Base-by-base conservation (phyloP, 805 yeast genomes). In the Cyberlindnera subsufficiens region DNA sequence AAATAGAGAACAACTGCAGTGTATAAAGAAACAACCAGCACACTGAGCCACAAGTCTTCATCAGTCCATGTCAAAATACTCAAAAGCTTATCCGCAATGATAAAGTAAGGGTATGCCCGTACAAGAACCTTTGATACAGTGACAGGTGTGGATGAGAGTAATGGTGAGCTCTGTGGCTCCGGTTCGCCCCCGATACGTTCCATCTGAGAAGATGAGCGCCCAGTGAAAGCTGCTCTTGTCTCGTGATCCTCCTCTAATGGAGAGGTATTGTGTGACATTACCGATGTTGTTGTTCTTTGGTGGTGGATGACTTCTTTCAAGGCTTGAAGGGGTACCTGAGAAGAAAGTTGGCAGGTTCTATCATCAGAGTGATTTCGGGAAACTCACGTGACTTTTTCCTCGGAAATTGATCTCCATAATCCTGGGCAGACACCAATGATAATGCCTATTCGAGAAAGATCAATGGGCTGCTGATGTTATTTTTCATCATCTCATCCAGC, bases 1-100 rank as follows among this genome's bases (percentile, higher is more conserved):
- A 86, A 86, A 64, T 89, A 86, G n/a, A 84, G 63, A 17, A 87
- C 85, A 4, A 74, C 57, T 5, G 83, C 64, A 1, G 78, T 67
- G 60, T 76, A 81, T 11, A 68, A 53, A 2, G 78, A 66, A 19
- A 84, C 73, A 37, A 83, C 54, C 22, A 88, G 70, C 16, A 85
- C 67, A 54, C 88, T 79, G 43, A 82, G 65, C 87, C 91, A 88
- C 30, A 75, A 70, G 59, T 87, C 93, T 31, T 85, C 90, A 48
- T 81, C 80, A 3, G 97, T 86, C 99, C 99, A 91, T 0, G 98
- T 90, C 31, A 86, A 62, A 32, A 89, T 71, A 35, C 86, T 80
- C 42, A 89, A 68, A 2, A 77, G 49, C 51, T 80, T 78, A 60
- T 90, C 88, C 9, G 81, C 77, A 1, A 85, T 75, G 32, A 86